Percentiles rank a stretch among this genome's conserved stretches.
phyloP scores from a whole-genome alignment of 2,329 filamentous ascomycete species.

The Ophiostoma piceae region DNA sequence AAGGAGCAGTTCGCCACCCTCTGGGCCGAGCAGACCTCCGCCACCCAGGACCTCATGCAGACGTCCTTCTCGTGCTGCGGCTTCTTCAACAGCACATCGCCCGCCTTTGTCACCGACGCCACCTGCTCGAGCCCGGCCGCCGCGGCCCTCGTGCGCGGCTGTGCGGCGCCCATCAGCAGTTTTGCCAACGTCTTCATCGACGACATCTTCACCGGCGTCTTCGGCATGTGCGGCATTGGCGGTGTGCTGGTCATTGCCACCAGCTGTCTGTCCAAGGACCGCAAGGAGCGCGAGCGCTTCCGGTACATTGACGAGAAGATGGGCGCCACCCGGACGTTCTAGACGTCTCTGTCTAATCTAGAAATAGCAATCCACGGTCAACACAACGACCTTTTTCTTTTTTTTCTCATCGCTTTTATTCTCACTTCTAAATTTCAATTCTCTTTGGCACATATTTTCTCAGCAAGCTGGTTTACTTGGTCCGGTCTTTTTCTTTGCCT shows the following conservation, averaged over 20 bases:
- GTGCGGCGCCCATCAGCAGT: conserved; percentile 59
- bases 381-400: not conserved
- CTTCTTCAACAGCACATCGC: conserved; percentile 66
- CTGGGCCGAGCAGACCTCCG: conserved; percentile 54
- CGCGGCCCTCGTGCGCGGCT: conserved; percentile 65
- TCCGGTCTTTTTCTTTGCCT: not conserved
- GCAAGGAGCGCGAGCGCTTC: conserved; percentile 74
- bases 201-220: conserved; percentile 70
- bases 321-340: conserved; percentile 49
- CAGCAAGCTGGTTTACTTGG: conserved; percentile 19
- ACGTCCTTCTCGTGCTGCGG: conserved; percentile 73
- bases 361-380: no score
- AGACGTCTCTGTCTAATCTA: conserved; percentile 22
- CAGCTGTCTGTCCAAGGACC: conserved; percentile 72
- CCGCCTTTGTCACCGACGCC: conserved; percentile 64
- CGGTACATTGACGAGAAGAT: conserved; percentile 76
- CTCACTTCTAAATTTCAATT: not conserved
- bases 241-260: conserved; percentile 63
- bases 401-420: conserved; percentile 5
- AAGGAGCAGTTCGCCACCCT: conserved; percentile 56
- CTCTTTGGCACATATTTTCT: conserved; percentile 13
- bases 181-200: conserved; percentile 70
- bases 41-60: conserved; percentile 65
- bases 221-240: conserved; percentile 72
- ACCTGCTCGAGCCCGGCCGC: conserved; percentile 65